Base-by-base conservation (phyloP, 139 green algal species). In the Chlamydomonas applanata region DNA sequence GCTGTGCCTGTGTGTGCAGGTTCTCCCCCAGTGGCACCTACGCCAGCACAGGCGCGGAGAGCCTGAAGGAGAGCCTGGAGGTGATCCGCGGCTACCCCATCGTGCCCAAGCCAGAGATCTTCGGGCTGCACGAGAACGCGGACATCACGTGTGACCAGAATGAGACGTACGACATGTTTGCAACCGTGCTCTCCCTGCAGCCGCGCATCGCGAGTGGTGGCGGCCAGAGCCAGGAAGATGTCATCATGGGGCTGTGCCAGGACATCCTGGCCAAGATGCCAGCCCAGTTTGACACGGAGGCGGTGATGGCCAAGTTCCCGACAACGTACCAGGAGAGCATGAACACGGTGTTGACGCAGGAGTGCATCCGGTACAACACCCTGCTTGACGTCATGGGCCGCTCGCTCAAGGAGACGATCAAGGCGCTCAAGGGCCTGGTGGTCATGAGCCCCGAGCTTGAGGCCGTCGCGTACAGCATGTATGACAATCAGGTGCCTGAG, bases 401-500 rank as follows among this genome's bases (percentile, higher is more conserved):
- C 19, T 85, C 66, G 9, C 86, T 95, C 60, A 24, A 30, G 13
- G 68, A 83, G 46, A 83, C 78, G 0, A 65, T 85, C 65, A 90
- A 90, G 77, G 90, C 89, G 33, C 77, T 94, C 34, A 91, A 92
- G 78, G 84, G 84, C 40, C 77, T 92, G 44, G 87, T 92, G 71
- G 87, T 91, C 5, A 96, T 96, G 91, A 88, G 78, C 24, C 84
- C 85, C 1, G 90, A 93, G 63, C 82, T 96, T 68, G 91, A 96
- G 78, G 80, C 63, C 27, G 85, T 96, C 25, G 79, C 80, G 20
- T 86, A 88, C 78, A 69, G 70, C 67, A 87, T 94, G 74, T 95
- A 89, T 66, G 85, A 95, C 84, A 96, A 96, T 82, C 85, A 91
- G 83, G 90, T 97, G 17, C 92, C 92, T 5, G 90, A 93, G 46